These are phyloP conservation scores for Anthoceros angustus DNA, from an alignment of 225 moss, liverwort and hornwort genomes.

Conservation along the genomic window DNA sequence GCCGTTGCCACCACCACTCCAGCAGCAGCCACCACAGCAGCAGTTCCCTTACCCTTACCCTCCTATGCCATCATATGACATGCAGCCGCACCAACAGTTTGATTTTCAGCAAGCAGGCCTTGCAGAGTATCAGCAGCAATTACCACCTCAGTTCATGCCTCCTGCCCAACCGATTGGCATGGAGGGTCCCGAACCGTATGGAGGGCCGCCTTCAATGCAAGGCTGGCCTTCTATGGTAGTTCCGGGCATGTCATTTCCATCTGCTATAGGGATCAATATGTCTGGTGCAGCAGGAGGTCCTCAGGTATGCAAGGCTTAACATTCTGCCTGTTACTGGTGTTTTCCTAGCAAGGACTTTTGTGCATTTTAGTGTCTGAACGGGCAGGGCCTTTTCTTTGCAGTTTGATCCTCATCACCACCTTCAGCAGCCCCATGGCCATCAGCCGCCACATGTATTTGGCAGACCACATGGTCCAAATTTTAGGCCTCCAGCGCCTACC, in stretches of 20 bases:
- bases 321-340: background rate
- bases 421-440: conserved; percentile 75
- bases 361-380: conserved; percentile 3
- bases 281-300: conserved; percentile 57
- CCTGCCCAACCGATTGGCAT: conserved; percentile 30
- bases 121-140: conserved; percentile 71
- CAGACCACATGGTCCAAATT: conserved; percentile 71
- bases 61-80: conserved; percentile 54
- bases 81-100: conserved; percentile 68
- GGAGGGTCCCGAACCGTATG: conserved; percentile 52
- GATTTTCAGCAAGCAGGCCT: conserved; percentile 68
- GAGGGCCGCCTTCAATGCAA: conserved; percentile 46
- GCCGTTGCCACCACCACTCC: conserved; percentile 41
- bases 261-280: conserved; percentile 43
- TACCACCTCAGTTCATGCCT: conserved; percentile 47
- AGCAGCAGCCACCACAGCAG: conserved; percentile 38
- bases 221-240: conserved; percentile 53
- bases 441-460: conserved; percentile 47
- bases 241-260: conserved; percentile 41
- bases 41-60: conserved; percentile 59
- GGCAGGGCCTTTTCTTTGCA: conserved; percentile 18
- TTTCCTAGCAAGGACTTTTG: background rate
- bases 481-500: conserved; percentile 61
- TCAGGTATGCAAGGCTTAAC: conserved; percentile 15
- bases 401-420: conserved; percentile 83